These are phyloP conservation scores for Starmerella cellae DNA, from an alignment of 805 yeast species.

Conservation along the genomic window DNA sequence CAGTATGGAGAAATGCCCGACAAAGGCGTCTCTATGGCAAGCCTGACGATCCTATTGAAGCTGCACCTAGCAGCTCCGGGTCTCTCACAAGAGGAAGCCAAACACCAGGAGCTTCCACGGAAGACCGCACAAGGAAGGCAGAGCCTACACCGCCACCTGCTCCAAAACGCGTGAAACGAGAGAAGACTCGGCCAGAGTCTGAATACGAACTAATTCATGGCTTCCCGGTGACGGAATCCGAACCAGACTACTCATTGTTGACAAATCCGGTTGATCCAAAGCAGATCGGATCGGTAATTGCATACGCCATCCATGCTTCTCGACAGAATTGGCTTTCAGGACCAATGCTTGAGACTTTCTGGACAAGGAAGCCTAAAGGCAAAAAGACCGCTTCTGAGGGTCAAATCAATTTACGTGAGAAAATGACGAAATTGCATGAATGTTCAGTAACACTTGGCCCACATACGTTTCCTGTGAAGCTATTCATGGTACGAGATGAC, in stretches of 20 bases:
- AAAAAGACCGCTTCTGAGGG: conserved; percentile 35
- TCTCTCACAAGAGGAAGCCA: background rate
- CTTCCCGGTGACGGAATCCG: conserved; percentile 47
- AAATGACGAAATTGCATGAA: conserved; percentile 79
- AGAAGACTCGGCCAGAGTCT: conserved; percentile 21
- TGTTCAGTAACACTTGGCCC: conserved; percentile 66
- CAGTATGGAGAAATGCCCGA: conserved; percentile 17
- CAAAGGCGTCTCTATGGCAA: conserved; percentile 17
- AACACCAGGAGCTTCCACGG: background rate
- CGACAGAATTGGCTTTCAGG: conserved; percentile 54
- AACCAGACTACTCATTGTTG: conserved; percentile 52
- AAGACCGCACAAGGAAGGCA: background rate
- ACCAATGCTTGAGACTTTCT: conserved; percentile 60
- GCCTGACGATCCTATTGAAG: conserved; percentile 16
- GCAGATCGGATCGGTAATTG: conserved; percentile 46
- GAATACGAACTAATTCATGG: conserved; percentile 20
- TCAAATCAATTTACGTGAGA: conserved; percentile 55
- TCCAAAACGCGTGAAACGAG: conserved; percentile 20
- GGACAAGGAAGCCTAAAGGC: conserved; percentile 59
- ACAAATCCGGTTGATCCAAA: conserved; percentile 50
- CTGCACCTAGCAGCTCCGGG: background rate
- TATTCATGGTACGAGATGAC: conserved; percentile 68
- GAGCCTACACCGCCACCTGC: conserved; percentile 13
- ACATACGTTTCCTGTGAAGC: conserved; percentile 59
- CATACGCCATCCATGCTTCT: conserved; percentile 49